A percentile compares a stretch with the other conserved stretches of the same genome.
phyloP scores from a whole-genome alignment of 2,329 filamentous ascomycete species.

The Cladosporium colombiae region DNA sequence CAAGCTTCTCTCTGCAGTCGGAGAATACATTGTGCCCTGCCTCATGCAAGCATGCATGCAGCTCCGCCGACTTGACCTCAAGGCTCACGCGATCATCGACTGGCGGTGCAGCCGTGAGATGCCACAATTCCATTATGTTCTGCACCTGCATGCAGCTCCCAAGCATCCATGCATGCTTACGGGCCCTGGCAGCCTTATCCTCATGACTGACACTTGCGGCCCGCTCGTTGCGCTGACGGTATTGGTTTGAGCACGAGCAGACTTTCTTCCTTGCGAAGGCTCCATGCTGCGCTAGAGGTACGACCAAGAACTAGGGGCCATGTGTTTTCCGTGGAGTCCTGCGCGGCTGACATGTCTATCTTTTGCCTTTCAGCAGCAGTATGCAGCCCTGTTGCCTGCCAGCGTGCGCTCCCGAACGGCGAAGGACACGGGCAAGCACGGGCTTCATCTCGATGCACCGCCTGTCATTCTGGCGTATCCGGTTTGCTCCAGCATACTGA shows the following conservation, averaged over 20 bases:
- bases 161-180: conserved; percentile 11
- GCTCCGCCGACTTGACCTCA: conserved; percentile 6
- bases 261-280: neutral
- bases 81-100: conserved; percentile 1
- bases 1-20: neutral
- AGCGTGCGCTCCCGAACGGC: conserved; percentile 1
- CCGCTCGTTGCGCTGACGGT: conserved; percentile 4
- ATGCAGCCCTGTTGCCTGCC: conserved; percentile 1
- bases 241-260: neutral
- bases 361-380: neutral
- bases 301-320: neutral
- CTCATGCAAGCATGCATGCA: conserved; percentile 13
- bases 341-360: conserved; percentile 2
- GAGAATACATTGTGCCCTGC: conserved; percentile 11
- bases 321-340: neutral
- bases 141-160: neutral
- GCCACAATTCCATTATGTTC: neutral
- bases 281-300: neutral
- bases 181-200: conserved; percentile 18
- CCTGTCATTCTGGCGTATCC: neutral
- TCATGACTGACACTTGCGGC: conserved; percentile 16
- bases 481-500: neutral
- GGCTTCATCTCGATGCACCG: conserved; percentile 1
- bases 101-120: conserved; percentile 7
- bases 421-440: neutral